Conservation (phyloP, 441 rosid species). For the Kokia cookei region DNA sequence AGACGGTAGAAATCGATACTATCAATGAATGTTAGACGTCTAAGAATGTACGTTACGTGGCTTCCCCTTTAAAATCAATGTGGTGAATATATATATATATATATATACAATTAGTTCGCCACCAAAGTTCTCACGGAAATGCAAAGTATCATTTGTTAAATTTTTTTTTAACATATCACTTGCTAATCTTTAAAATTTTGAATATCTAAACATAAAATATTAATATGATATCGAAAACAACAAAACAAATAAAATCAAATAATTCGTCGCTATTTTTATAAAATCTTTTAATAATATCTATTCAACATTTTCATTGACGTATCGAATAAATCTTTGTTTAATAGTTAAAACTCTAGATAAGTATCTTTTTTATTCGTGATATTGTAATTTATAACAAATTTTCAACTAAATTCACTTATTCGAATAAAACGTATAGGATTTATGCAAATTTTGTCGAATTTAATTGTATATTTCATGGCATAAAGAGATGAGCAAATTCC, state of each 20-base stretch:
- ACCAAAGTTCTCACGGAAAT: conserved; percentile 81
- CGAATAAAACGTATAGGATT: conserved; percentile 7
- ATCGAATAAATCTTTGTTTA: background rate
- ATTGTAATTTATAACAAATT: conserved; percentile 80
- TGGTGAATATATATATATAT: conserved; percentile 53
- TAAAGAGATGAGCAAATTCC: conserved; percentile 34
- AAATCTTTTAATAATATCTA: background rate
- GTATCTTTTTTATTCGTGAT: conserved; percentile 18
- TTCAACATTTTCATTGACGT: background rate
- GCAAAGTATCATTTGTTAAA: conserved; percentile 63
- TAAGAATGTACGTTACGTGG: conserved; percentile 60
- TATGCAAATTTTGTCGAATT: background rate
- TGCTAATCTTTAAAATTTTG: conserved; percentile 81
- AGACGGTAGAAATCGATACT: background rate
- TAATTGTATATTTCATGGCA: background rate
- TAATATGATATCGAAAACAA: conserved; percentile 1
- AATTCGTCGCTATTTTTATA: background rate
- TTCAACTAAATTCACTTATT: conserved; percentile 91
- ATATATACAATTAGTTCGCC: conserved; percentile 62
- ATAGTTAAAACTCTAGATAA: background rate
- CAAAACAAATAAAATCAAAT: background rate
- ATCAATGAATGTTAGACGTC: conserved; percentile 9
- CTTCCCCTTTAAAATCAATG: conserved; percentile 95
- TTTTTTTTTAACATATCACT: conserved; percentile 37
- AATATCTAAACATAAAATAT: conserved; percentile 42